A percentile compares a stretch with the other conserved stretches of the same genome.
These are phyloP conservation scores for Thuja plicata DNA, from an alignment of 83 land plant genomes.

Conservation along the genomic window DNA sequence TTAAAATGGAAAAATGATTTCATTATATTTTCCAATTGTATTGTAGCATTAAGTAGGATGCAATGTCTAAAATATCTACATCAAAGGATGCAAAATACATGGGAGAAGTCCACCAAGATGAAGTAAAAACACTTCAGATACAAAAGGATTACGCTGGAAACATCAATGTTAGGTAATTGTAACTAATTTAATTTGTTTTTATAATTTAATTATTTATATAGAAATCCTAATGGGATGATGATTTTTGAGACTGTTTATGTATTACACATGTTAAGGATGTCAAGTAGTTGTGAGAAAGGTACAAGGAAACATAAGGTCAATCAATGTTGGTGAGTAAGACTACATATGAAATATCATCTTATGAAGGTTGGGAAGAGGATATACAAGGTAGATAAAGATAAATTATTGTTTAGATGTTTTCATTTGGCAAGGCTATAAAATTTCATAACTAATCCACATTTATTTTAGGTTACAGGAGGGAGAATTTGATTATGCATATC, in stretches of 20 bases:
- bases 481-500: conserved; percentile 34
- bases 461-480: conserved; percentile 34
- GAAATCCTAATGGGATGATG: no score
- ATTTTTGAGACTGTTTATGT: no score
- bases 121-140: no score
- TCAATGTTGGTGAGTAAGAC: not conserved
- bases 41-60: no score
- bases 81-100: conserved; percentile 1
- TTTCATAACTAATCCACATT: not conserved
- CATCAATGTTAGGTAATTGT: no score
- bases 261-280: no score
- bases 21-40: no score
- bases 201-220: no score
- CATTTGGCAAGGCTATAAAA: not conserved
- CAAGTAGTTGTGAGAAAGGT: no score
- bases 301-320: conserved; percentile 6
- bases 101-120: not conserved
- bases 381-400: conserved; percentile 71
- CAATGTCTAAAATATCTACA: not conserved
- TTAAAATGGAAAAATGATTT: no score
- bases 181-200: no score
- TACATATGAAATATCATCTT: conserved; percentile 58
- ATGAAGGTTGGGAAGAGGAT: conserved; percentile 77
- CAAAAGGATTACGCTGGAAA: no score
- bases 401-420: not conserved